Evolutionary conservation across 1,284 basidiomycete species (phyloP).

Genomic region (Apiotrichum domesticum): DNA sequence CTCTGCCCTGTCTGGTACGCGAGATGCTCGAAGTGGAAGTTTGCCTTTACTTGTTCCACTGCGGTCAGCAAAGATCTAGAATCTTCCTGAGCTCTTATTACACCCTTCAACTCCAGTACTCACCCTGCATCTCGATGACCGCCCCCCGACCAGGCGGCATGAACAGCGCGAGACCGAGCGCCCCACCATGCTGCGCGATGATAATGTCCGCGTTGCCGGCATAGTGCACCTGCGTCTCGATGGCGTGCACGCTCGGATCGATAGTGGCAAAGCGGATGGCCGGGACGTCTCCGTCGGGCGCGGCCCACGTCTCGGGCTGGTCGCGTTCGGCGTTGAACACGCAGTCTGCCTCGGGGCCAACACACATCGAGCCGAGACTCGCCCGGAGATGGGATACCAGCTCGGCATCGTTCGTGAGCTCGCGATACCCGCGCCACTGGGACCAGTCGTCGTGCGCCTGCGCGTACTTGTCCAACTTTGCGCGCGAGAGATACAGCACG

Average conservation of each 20-base stretch:
- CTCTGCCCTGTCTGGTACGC: conserved; percentile 28
- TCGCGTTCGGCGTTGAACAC: conserved; percentile 28
- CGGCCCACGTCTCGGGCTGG: conserved; percentile 29
- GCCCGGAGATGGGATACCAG: conserved; percentile 20
- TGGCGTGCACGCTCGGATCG: conserved; percentile 36
- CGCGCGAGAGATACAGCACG: conserved; percentile 39
- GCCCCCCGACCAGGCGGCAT: conserved; percentile 30
- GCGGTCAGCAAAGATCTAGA: too few species aligned
- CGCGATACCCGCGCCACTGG: conserved; percentile 32
- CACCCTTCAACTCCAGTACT: too few species aligned
- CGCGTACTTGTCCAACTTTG: conserved; percentile 32
- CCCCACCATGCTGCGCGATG: conserved; percentile 38
- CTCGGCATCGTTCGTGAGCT: conserved; percentile 37
- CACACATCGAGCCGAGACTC: conserved; percentile 24
- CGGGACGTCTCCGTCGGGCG: neutral
- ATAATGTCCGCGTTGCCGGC: conserved; percentile 37
- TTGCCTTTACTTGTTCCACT: conserved; percentile 21
- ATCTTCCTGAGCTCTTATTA: too few species aligned
- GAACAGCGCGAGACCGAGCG: conserved; percentile 39
- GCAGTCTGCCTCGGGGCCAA: conserved; percentile 11
- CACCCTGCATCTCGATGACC: conserved; percentile 34
- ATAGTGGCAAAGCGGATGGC: conserved; percentile 30
- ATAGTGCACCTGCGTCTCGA: conserved; percentile 38
- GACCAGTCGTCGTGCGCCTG: conserved; percentile 30
- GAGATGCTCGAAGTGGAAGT: conserved; percentile 44